phyloP scores from a whole-genome alignment of 2,329 filamentous ascomycete genomes.

The Xylaria polymorpha region DNA sequence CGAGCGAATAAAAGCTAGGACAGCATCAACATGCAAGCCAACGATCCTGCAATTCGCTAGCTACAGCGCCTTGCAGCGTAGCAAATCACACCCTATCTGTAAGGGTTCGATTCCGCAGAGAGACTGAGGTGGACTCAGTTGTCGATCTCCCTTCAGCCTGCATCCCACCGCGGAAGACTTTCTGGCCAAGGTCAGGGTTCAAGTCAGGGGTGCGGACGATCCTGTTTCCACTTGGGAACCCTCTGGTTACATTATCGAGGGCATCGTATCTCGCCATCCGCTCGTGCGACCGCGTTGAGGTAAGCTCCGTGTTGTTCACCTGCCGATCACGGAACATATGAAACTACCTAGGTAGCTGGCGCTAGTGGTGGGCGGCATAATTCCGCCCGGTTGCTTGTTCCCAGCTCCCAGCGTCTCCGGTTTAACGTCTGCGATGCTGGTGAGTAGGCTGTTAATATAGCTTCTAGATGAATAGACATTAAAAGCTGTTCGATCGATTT shows the following conservation, averaged over 20 bases:
- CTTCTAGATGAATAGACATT: neutral
- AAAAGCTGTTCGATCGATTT: neutral
- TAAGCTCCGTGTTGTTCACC: slow-evolving; percentile 35
- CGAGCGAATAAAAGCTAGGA: slow-evolving; percentile 23
- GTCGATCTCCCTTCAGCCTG: slow-evolving; percentile 29
- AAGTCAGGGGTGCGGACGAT: slow-evolving; percentile 15
- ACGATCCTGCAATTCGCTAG: slow-evolving; percentile 27
- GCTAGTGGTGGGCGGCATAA: slow-evolving; percentile 30
- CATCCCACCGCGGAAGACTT: slow-evolving; percentile 25
- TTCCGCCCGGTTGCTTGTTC: slow-evolving; percentile 27
- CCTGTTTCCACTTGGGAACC: slow-evolving; percentile 23
- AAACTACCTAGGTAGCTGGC: slow-evolving; percentile 21
- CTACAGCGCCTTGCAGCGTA: neutral
- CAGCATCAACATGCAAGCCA: slow-evolving; percentile 28
- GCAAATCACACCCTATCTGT: slow-evolving; percentile 11
- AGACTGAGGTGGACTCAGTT: neutral
- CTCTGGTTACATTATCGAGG: slow-evolving; percentile 15
- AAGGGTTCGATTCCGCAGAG: slow-evolving; percentile 1
- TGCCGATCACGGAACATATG: slow-evolving; percentile 37
- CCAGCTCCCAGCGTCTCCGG: neutral
- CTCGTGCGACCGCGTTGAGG: slow-evolving; percentile 18
- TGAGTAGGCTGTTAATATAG: neutral
- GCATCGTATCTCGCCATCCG: slow-evolving; percentile 18
- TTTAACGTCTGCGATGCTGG: neutral
- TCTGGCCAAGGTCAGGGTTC: neutral